These are phyloP conservation scores for Herpetomonas tarakana DNA, from an alignment of 208 protist species.

Conservation along the genomic window DNA sequence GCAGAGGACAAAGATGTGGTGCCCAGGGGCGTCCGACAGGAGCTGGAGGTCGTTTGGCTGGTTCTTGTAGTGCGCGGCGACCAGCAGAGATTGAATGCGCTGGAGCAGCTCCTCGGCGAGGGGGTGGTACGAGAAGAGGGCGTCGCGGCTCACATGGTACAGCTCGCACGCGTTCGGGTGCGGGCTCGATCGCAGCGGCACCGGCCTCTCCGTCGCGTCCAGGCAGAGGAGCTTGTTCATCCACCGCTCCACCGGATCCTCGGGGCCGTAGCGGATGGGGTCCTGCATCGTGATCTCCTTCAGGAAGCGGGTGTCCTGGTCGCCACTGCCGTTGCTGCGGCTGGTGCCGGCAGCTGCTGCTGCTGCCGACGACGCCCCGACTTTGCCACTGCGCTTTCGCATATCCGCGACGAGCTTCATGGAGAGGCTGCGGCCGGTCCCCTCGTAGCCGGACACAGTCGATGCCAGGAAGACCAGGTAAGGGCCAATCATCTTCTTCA, in stretches of 20 bases:
- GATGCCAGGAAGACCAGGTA: slow-evolving; percentile 99
- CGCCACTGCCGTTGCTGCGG: slow-evolving; percentile 2
- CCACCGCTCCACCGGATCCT: slow-evolving; percentile 97
- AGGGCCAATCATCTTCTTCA: slow-evolving; percentile 95
- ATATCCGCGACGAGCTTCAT: slow-evolving; percentile 99
- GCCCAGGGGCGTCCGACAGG: slow-evolving; percentile 98
- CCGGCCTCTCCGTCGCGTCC: slow-evolving; percentile 81
- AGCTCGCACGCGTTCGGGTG: slow-evolving; percentile 97
- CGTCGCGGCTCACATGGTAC: slow-evolving; percentile 98
- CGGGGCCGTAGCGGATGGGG: slow-evolving; percentile 97
- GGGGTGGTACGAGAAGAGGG: slow-evolving; percentile 99
- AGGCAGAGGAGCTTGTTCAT: slow-evolving; percentile 99
- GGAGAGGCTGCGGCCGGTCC: slow-evolving; percentile 98
- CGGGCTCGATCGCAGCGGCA: slow-evolving; percentile 58
- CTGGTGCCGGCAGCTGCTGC: slow-evolving; percentile 6
- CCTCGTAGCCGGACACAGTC: slow-evolving; percentile 99
- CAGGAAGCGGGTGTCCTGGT: slow-evolving; percentile 64
- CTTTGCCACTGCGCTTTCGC: slow-evolving; percentile 59
- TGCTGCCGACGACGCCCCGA: neutral
- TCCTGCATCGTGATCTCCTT: slow-evolving; percentile 94
- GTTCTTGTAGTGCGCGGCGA: slow-evolving; percentile 99
- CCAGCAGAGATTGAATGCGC: slow-evolving; percentile 95
- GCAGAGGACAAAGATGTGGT: slow-evolving; percentile 98
- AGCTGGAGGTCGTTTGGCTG: slow-evolving; percentile 99
- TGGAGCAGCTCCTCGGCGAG: slow-evolving; percentile 93